Percentiles rank a stretch among this genome's conserved stretches.
These are phyloP conservation scores for Diplodia corticola DNA, from an alignment of 2,329 filamentous ascomycete species.

Conservation along the genomic window DNA sequence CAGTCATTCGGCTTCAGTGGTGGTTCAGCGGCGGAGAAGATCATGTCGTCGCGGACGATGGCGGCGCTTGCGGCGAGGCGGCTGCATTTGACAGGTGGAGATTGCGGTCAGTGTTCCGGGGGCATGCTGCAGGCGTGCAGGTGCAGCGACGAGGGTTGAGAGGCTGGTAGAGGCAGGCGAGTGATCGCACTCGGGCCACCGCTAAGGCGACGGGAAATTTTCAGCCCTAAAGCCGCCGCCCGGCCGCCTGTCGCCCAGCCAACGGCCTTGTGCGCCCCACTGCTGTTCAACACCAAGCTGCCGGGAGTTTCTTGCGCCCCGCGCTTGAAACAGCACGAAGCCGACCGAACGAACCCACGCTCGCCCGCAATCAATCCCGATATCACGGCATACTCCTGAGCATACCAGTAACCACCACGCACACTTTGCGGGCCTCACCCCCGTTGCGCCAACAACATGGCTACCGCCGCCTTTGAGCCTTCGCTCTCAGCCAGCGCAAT, in stretches of 20 bases:
- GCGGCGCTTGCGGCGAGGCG: background rate
- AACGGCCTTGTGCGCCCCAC: background rate
- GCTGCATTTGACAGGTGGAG: slow-evolving; percentile 1
- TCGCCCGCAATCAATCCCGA: background rate
- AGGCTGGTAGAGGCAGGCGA: background rate
- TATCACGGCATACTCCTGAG: background rate
- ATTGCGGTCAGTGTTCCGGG: background rate
- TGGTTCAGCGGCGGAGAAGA: background rate
- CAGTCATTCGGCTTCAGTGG: slow-evolving; percentile 57
- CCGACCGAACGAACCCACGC: background rate
- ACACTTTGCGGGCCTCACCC: background rate
- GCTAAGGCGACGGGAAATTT: slow-evolving; percentile 6
- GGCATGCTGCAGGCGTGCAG: background rate
- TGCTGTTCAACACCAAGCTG: background rate
- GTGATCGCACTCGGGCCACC: slow-evolving; percentile 12
- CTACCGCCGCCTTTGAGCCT: slow-evolving; percentile 64
- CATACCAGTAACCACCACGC: background rate
- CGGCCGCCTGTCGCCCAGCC: background rate
- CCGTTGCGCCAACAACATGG: slow-evolving; percentile 23
- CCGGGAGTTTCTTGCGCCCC: background rate
- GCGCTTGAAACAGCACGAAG: background rate
- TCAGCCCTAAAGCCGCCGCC: slow-evolving; percentile 7
- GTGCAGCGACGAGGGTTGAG: slow-evolving; percentile 3
- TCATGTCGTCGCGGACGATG: slow-evolving; percentile 3
- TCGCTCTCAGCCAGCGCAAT: slow-evolving; percentile 65